Evolutionary conservation across 148 eudicot genomes (phyloP).

Genomic region (Arbutus unedo): DNA sequence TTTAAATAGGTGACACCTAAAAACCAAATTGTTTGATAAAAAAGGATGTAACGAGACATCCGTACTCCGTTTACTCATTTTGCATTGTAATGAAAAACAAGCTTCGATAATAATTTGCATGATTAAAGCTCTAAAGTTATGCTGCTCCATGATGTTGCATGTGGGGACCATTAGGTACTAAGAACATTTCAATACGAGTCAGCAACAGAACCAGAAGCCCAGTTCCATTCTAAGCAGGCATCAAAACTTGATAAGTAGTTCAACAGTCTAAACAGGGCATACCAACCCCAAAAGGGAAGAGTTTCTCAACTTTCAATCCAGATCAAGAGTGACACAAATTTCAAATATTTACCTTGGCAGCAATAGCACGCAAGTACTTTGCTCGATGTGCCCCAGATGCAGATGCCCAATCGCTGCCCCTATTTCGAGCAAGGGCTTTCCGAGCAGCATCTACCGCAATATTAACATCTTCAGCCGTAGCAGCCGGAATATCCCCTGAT

Average conservation of each 20-base stretch:
- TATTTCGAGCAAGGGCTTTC: slow-evolving; percentile 55
- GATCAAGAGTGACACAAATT: background rate
- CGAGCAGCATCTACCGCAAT: slow-evolving; percentile 88
- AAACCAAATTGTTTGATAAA: background rate
- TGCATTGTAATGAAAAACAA: background rate
- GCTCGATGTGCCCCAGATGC: slow-evolving; percentile 93
- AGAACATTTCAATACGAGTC: background rate
- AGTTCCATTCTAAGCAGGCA: background rate
- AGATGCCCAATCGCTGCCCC: slow-evolving; percentile 71
- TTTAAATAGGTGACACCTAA: background rate
- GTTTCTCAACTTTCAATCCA: slow-evolving; percentile 9
- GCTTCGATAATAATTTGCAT: background rate
- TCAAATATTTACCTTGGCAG: slow-evolving; percentile 55
- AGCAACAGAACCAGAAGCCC: background rate
- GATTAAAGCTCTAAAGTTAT: background rate
- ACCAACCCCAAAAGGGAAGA: background rate
- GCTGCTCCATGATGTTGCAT: background rate
- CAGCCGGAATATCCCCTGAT: slow-evolving; percentile 89
- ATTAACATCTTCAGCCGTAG: slow-evolving; percentile 87
- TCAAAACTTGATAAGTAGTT: background rate
- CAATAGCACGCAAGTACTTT: slow-evolving; percentile 90
- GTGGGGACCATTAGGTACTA: background rate
- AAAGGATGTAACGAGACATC: background rate
- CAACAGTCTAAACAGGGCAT: background rate
- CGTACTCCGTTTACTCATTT: no score